Evolutionary conservation across 148 eudicot species (phyloP).

Genomic region (Agrostemma githago): DNA sequence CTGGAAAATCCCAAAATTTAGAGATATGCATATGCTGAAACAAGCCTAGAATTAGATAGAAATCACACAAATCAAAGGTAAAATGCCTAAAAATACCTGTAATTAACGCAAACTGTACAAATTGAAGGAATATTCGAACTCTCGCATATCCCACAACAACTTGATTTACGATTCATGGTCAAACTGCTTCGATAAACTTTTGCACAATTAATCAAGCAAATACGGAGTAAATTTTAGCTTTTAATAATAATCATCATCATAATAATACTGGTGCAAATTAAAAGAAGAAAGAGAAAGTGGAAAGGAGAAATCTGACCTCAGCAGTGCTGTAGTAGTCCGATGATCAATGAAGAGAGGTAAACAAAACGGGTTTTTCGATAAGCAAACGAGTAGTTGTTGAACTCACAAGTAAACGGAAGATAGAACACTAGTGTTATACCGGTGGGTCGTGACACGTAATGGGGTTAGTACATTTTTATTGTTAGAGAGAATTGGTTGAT

Average conservation of each 20-base stretch:
- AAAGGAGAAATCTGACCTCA: background rate
- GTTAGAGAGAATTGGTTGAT: too few relatives aligned
- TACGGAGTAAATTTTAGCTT: background rate
- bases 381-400: background rate
- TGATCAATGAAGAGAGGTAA: background rate
- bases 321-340: background rate
- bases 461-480: too few relatives aligned
- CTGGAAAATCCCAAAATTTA: slow-evolving; percentile 31
- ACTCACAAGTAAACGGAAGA: background rate
- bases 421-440: too few relatives aligned
- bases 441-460: too few relatives aligned
- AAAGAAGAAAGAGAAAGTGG: background rate
- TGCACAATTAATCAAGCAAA: background rate
- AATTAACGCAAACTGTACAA: slow-evolving; percentile 66
- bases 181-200: slow-evolving; percentile 9
- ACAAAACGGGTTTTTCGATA: background rate
- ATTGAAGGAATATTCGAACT: slow-evolving; percentile 66
- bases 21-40: background rate
- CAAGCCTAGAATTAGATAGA: slow-evolving; percentile 1
- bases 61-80: background rate
- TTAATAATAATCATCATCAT: background rate
- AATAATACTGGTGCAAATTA: background rate
- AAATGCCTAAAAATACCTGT: slow-evolving; percentile 40
- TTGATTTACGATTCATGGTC: slow-evolving; percentile 42
- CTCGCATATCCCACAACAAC: slow-evolving; percentile 68